Base-by-base conservation (phyloP, 2,329 filamentous ascomycete genomes). In the Capronia epimyces region DNA sequence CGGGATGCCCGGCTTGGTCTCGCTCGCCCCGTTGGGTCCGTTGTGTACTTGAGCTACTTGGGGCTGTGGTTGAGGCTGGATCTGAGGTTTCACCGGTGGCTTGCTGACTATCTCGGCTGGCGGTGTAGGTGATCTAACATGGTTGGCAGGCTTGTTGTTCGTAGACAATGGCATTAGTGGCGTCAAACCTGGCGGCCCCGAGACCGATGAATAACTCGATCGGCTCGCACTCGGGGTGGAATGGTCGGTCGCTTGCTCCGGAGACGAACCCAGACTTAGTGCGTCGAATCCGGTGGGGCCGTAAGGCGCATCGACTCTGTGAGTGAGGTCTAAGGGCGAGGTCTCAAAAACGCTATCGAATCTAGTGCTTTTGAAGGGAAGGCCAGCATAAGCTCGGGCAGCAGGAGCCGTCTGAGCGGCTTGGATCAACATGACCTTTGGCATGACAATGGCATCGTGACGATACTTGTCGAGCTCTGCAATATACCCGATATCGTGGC, bases 401-500 rank as follows among this genome's bases (percentile, higher is more conserved):
- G 44, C 36, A 5, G 43, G 42, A 8, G 46, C 41, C 2, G 48
- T 55, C 25, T 57, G 52, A 3, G 50, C 50, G 21, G 44, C 48
- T n/a, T 53, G 48, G 10, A 60, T 45, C 13, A 60, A 40, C 16
- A 55, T 43, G 8, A 57, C 52, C 32, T 60, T 60, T 13, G 45
- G 31, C 36, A 44, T 25, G 6, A 50, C 57, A 6, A 51, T 29
- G 3, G 42, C 37, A 41, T 57, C 53, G 34, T 58, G 50, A n/a
- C 55, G 56, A 59, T 78, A 77, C 6, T 76, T 75, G 3, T 72
- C 75, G 21, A 84, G 67, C 42, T 81, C 71, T 6, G 77, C 74
- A 40, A 81, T 66, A 61, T 83, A 82, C 44, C 76, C 75, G 20
- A 70, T 70, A 58, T 84, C 78, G 57, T 83, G 80, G 59, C 81